Evolutionary conservation across 805 yeast genomes (phyloP), one percentile per base, ranked within the genome.

Genomic region (Candida stauntonica): DNA sequence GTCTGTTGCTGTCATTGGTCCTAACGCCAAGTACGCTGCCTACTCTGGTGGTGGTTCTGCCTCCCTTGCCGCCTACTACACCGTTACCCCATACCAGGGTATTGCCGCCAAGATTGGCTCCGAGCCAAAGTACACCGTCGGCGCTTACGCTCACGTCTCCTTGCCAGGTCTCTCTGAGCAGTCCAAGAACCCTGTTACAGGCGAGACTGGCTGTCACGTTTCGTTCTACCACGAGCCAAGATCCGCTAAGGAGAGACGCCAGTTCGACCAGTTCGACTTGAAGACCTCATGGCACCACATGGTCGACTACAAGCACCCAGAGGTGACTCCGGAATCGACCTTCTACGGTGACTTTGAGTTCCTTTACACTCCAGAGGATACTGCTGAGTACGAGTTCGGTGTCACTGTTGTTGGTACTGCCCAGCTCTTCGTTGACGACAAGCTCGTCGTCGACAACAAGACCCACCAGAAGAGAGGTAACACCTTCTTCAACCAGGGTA

Each of bases 41-140:
- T 70, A 64, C 42, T 70, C 75, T 26, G 82, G 83, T 44, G 83
- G 83, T 45, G 83, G 83, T 7, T 75, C 81, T 19, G 80, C 81
- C 31, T 62, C 75, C 7, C 56, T 72, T 47, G 57, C 58, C 24
- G 67, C 77, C 9, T 65, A 72, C 51, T 72, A 73, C 52, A 59
- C 62, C 14, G 62, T 70, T 6, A 61, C 75, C 12, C 77, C 78
- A 4, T 67, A 51, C 32, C 72, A 73, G 13, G 76, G 72, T 15
- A 68, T 75, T 36, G 34, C 49, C 7, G 42, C 50, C 27, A 56
- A 57, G 41, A 14, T 44, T 26, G 58, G 52, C 7, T 5, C 19
- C 7, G 46, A 46, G 7, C 28, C 58, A 17, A 46, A 38, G 5
- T 58, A 57, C 39, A 46, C 58, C 7, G 43, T 60, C 32, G 71